Conservation (phyloP, 192 early-diverging fungal genomes). For the Podochytrium sp. region DNA sequence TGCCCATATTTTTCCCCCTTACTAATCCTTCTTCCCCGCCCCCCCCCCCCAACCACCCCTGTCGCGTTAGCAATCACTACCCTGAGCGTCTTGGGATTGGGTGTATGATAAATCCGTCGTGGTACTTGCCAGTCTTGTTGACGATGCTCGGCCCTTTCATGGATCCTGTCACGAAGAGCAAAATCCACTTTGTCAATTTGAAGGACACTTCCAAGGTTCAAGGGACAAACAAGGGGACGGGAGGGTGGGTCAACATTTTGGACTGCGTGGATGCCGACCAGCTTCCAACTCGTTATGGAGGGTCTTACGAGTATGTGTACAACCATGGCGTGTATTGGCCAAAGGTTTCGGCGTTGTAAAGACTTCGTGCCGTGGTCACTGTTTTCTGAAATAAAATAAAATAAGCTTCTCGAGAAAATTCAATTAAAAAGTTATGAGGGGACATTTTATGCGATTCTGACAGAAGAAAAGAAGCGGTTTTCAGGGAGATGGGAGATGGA, state of each 20-base stretch:
- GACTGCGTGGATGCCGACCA: slow-evolving; percentile 57
- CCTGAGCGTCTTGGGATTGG: slow-evolving; percentile 78
- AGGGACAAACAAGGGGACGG: slow-evolving; percentile 6
- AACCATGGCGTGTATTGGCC: slow-evolving; percentile 74
- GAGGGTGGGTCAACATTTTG: slow-evolving; percentile 56
- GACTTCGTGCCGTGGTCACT: no score
- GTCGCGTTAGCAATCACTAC: slow-evolving; percentile 82
- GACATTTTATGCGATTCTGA: no score
- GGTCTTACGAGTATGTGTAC: slow-evolving; percentile 71
- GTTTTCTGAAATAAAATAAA: no score
- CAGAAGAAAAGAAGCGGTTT: no score
- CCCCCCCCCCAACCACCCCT: slow-evolving; percentile 59
- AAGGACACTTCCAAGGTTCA: slow-evolving; percentile 40
- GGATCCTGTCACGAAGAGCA: slow-evolving; percentile 86
- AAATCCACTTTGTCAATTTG: slow-evolving; percentile 83
- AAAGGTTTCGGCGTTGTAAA: not conserved
- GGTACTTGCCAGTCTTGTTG: slow-evolving; percentile 85
- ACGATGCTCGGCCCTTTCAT: slow-evolving; percentile 81
- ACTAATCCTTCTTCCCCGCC: slow-evolving; percentile 63
- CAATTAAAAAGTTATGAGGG: no score
- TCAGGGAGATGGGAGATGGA: no score
- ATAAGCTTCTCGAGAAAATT: no score
- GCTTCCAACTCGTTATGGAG: slow-evolving; percentile 76
- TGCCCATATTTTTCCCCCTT: no score
- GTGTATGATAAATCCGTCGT: slow-evolving; percentile 76